Base-by-base conservation (phyloP, 2,329 filamentous ascomycete genomes). In the Aspergillus terreus region DNA sequence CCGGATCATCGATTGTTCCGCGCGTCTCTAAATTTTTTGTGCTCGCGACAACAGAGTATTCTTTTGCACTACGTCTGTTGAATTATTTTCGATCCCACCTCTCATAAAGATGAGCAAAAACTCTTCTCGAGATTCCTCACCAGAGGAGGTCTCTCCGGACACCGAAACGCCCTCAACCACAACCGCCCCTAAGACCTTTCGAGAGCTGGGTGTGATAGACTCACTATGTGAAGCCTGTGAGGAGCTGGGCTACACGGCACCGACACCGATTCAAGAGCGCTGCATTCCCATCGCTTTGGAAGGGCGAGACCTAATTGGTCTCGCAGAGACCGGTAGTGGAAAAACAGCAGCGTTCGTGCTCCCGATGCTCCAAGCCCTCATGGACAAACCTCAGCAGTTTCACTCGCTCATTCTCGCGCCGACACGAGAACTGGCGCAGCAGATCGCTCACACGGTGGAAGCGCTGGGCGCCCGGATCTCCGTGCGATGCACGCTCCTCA, bases 261-360 rank as follows among this genome's bases (percentile, higher is more conserved):
- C 94, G 0, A 99, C 92, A 1, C 87, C 92, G 0, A 97, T 99
- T 58, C 94, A 96, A 71, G 80, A 81, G 47, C 82, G 95, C 69
- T 82, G 91, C 0, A 95, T 97, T 61, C 92, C 92, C 4, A 66
- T 83, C 4, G 92, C 92, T 33, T 79, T 96, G 4, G 74, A 88
- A 64, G 85, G 87, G 47, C 83, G 90, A 63, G 94, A 97, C 70
- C 78, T 97, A 32, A 96, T 99, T 61, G 94, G 92, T 40, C 80
- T 97, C 47, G 94, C 94, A 30, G 92, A 99, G 73, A 99, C 94
- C 0, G 94, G 94, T 61, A 91, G 86, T 66, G 94, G 94, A 73
- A 99, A 97, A 77, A 97, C 94, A 0, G 92, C 91, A 6, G 92
- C 94, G 0, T 99, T 97, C 69, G 91, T 90, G 0, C 78, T 99